phyloP scores from a whole-genome alignment of 495 filamentous ascomycete genomes.

The Penicillium bialowiezense region DNA sequence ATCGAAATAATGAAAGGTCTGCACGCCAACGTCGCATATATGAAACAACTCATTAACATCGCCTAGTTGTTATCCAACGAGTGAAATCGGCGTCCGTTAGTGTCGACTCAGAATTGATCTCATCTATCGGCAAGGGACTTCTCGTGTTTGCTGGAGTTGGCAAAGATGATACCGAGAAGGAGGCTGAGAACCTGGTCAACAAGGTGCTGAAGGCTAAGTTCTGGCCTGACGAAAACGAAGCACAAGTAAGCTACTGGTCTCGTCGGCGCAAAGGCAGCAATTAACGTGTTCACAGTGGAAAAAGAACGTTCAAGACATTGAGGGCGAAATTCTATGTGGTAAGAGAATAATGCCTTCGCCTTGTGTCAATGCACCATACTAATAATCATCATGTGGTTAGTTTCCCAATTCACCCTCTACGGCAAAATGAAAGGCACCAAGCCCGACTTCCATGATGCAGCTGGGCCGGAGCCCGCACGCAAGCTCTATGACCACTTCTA shows the following conservation, averaged over 20 bases:
- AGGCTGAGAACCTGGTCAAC: slow-evolving; percentile 75
- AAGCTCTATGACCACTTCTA: slow-evolving; percentile 81
- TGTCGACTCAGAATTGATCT: slow-evolving; percentile 87
- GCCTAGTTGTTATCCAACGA: slow-evolving; percentile 83
- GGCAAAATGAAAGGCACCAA: slow-evolving; percentile 89
- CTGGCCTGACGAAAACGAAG: slow-evolving; percentile 67
- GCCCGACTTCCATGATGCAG: slow-evolving; percentile 91
- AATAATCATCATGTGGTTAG: slow-evolving; percentile 38
- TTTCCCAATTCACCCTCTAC: slow-evolving; percentile 97
- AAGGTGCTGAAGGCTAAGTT: slow-evolving; percentile 88
- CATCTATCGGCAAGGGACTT: slow-evolving; percentile 83
- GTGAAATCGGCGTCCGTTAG: slow-evolving; percentile 98
- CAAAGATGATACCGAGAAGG: slow-evolving; percentile 85
- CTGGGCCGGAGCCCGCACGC: slow-evolving; percentile 71
- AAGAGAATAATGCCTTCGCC: slow-evolving; percentile 34
- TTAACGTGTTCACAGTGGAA: slow-evolving; percentile 66
- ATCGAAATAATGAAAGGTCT: slow-evolving; percentile 48
- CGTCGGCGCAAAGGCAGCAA: neutral
- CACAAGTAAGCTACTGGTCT: slow-evolving; percentile 20
- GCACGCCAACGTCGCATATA: neutral
- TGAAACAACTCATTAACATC: slow-evolving; percentile 2
- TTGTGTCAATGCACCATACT: neutral
- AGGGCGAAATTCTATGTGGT: slow-evolving; percentile 91
- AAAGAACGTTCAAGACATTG: slow-evolving; percentile 77
- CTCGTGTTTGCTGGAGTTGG: slow-evolving; percentile 90